A percentile compares a stretch with the other conserved stretches of the same genome.
Evolutionary conservation across 352 stramenopile species (phyloP).

Genomic region (Globisporangium alternatum): DNA sequence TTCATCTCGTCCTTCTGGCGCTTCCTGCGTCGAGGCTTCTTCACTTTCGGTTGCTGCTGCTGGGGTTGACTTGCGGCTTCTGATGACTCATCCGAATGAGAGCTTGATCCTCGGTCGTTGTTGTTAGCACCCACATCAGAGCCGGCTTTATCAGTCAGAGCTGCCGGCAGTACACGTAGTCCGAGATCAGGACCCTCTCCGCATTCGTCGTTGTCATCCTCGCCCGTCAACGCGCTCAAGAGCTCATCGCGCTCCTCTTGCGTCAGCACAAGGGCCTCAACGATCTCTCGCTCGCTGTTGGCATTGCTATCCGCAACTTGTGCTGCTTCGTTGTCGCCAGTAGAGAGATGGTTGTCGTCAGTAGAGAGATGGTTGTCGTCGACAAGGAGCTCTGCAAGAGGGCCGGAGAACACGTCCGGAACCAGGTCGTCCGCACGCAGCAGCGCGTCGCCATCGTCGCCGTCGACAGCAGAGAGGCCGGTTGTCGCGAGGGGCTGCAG

Average conservation of each 20-base stretch:
- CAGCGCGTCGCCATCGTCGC: not conserved
- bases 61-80: not conserved
- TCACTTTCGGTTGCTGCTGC: not conserved
- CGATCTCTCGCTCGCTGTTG: not conserved
- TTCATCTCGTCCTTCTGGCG: constrained; percentile 31
- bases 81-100: not conserved
- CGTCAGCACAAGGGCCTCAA: not conserved
- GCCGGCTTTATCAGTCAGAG: not conserved
- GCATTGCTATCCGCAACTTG: too few relatives aligned
- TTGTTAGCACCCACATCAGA: too few relatives aligned
- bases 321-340: too few relatives aligned
- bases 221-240: not conserved
- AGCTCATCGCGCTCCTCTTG: not conserved
- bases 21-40: constrained; percentile 10
- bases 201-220: not conserved
- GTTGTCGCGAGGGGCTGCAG: not conserved
- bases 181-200: not conserved
- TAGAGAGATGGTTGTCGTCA: not conserved
- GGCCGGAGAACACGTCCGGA: not conserved
- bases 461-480: too few relatives aligned
- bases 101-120: too few relatives aligned
- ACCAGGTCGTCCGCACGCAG: not conserved
- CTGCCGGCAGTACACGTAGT: too few relatives aligned
- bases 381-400: not conserved
- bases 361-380: too few relatives aligned